These are phyloP conservation scores for Favolaschia claudopus DNA, from an alignment of 768 basidiomycete species.

Conservation along the genomic window DNA sequence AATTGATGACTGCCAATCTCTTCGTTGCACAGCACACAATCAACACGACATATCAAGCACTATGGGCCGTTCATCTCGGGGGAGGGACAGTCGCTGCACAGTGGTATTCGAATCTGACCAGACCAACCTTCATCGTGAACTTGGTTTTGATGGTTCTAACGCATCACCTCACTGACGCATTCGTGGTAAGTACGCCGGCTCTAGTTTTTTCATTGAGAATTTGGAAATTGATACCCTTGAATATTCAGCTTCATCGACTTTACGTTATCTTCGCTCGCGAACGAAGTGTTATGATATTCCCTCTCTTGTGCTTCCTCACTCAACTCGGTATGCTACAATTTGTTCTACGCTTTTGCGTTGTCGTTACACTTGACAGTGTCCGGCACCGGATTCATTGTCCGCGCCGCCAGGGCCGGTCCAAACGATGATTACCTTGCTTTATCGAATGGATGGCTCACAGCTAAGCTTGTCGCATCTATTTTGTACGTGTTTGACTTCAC, in stretches of 20 bases:
- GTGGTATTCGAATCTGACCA: slow-evolving; percentile 14
- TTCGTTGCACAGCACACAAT: slow-evolving; percentile 7
- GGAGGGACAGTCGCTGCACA: not conserved
- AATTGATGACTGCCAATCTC: not conserved
- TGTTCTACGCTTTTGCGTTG: not conserved
- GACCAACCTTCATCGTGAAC: slow-evolving; percentile 13
- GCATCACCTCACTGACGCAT: slow-evolving; percentile 16
- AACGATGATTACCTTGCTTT: slow-evolving; percentile 16
- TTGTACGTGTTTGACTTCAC: slow-evolving; percentile 6
- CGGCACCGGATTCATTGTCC: slow-evolving; percentile 11
- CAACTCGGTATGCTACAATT: slow-evolving; percentile 7
- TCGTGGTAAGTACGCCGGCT: slow-evolving; percentile 7
- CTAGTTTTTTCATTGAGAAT: not conserved
- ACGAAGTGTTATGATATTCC: slow-evolving; percentile 19
- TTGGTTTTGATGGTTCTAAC: slow-evolving; percentile 15
- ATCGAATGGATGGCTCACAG: slow-evolving; percentile 20
- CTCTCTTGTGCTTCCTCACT: slow-evolving; percentile 4
- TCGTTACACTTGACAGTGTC: slow-evolving; percentile 7
- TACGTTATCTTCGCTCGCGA: slow-evolving; percentile 16
- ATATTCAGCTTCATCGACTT: slow-evolving; percentile 15
- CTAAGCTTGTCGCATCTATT: slow-evolving; percentile 16
- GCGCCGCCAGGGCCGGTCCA: slow-evolving; percentile 1
- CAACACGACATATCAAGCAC: slow-evolving; percentile 13
- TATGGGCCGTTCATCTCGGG: slow-evolving; percentile 14
- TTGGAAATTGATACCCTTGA: not conserved